Percentiles rank a stretch among this genome's conserved stretches.
Evolutionary conservation across 169 alveolate genomes (phyloP).

Genomic region (Cardiosporidium cionae): DNA sequence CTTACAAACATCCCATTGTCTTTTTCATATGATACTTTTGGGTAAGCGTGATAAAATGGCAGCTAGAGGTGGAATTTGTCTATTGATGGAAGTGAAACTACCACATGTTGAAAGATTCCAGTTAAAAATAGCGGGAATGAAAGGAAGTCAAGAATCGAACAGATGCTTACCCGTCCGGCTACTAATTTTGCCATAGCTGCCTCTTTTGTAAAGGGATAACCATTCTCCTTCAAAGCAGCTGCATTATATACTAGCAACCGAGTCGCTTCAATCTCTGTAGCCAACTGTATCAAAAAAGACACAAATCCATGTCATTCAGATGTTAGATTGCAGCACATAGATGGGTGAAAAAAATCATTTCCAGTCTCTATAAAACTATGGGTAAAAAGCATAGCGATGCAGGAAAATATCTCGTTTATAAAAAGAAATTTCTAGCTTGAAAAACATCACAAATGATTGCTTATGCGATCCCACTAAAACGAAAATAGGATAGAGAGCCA

Average conservation of each 20-base stretch:
- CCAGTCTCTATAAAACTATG: background rate
- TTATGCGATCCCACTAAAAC: background rate
- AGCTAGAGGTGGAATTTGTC: too few species aligned
- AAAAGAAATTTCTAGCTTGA: background rate
- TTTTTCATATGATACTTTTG: too few species aligned
- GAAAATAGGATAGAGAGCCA: background rate
- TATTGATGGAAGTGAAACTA: too few species aligned
- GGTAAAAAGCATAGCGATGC: background rate
- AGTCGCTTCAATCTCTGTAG: slow-evolving; percentile 17
- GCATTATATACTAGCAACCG: slow-evolving; percentile 12
- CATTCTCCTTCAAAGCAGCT: background rate
- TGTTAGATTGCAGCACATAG: background rate
- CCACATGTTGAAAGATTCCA: too few species aligned
- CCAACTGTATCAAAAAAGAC: background rate
- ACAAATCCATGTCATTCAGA: background rate
- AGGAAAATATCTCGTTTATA: too few species aligned
- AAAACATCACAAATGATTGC: background rate
- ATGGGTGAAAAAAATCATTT: background rate
- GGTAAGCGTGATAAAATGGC: too few species aligned
- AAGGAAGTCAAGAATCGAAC: too few species aligned
- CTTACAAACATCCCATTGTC: too few species aligned
- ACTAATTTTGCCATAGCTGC: slow-evolving; percentile 7
- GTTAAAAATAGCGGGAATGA: too few species aligned
- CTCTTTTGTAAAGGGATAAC: background rate
- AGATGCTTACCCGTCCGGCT: slow-evolving; percentile 4